Percentiles rank a stretch among this genome's conserved stretches.
Conservation (phyloP, 2,329 filamentous ascomycete genomes). For the Torrubiella hemipterigena region DNA sequence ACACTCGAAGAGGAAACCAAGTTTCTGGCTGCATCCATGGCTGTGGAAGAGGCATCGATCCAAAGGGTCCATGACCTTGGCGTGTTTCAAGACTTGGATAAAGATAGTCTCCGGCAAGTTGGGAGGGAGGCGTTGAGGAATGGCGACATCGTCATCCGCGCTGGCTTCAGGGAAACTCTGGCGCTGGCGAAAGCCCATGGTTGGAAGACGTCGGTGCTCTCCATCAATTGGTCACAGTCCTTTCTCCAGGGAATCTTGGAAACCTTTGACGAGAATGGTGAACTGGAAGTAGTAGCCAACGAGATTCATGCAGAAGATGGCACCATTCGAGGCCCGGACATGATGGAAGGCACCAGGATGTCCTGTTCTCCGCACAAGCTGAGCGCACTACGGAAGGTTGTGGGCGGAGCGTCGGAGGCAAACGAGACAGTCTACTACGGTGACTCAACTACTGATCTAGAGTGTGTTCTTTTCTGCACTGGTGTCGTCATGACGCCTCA, state of each 20-base stretch:
- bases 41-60: conserved; percentile 34
- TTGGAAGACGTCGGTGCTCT: conserved; percentile 31
- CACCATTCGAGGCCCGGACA: conserved; percentile 26
- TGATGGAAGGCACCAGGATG: conserved; percentile 11
- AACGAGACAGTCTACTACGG: conserved; percentile 42
- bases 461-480: conserved; percentile 32
- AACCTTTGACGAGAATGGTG: conserved; percentile 11
- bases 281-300: conserved; percentile 30
- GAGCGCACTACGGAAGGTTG: conserved; percentile 22
- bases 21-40: conserved; percentile 29
- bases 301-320: conserved; percentile 23
- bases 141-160: conserved; percentile 21
- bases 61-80: conserved; percentile 27
- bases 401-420: conserved; percentile 7
- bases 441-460: conserved; percentile 44
- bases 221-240: conserved; percentile 37
- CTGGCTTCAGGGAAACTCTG: conserved; percentile 26
- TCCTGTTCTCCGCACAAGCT: conserved; percentile 35
- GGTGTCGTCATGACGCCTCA: conserved; percentile 35
- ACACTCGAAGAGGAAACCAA: conserved; percentile 24
- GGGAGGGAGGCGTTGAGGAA: conserved; percentile 22
- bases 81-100: conserved; percentile 30
- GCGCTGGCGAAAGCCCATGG: conserved; percentile 13
- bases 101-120: conserved; percentile 20
- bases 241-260: conserved; percentile 34